Conservation (phyloP, 75 land plant species). For the Picea glauca region DNA sequence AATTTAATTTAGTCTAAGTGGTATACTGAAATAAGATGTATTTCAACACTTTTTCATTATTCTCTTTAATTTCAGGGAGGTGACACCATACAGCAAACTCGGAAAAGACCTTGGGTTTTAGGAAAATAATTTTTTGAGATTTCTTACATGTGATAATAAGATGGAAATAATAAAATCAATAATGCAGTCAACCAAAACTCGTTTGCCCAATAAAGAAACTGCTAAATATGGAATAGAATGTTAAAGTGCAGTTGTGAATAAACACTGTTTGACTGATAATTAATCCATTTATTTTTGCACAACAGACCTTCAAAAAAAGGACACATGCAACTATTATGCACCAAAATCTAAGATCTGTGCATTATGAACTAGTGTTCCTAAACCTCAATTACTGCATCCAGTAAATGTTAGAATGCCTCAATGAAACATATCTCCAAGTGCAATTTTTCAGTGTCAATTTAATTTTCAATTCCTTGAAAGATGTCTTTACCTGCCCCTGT, state of each 20-base stretch:
- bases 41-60: too few relatives aligned
- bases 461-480: too few relatives aligned
- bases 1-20: too few relatives aligned
- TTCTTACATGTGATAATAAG: neutral
- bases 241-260: neutral
- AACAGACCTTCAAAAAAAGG: neutral
- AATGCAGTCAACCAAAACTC: neutral
- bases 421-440: too few relatives aligned
- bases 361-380: too few relatives aligned
- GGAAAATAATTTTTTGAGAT: neutral
- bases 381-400: too few relatives aligned
- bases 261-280: neutral
- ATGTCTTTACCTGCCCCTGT: too few relatives aligned
- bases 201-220: neutral
- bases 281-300: neutral
- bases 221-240: neutral
- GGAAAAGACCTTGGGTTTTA: neutral
- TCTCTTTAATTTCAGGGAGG: too few relatives aligned
- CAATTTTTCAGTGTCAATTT: too few relatives aligned
- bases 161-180: neutral
- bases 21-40: too few relatives aligned
- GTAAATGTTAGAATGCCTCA: too few relatives aligned
- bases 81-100: neutral
- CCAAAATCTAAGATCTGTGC: too few relatives aligned
- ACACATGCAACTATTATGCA: neutral